Evolutionary conservation across 768 basidiomycete genomes (phyloP), one percentile per base, ranked within the genome.

Genomic region (Ramaria sp.): DNA sequence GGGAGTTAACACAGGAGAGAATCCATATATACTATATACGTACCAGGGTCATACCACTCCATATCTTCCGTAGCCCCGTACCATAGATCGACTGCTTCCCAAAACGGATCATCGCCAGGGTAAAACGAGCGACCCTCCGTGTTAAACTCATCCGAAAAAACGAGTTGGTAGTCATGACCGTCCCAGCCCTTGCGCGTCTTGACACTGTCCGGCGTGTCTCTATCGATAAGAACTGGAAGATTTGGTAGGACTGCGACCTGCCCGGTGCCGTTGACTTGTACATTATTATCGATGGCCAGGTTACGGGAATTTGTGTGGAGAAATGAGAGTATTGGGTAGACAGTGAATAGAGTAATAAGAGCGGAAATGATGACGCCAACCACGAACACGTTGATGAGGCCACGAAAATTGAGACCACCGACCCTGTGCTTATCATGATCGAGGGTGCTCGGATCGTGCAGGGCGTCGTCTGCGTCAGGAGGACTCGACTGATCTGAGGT

Each of bases 121-220:
- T 80, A 82, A 63, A 87, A 87, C 6, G 78, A 72, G 10, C 85
- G 70, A 0, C 86, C 88, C 2, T 85, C 84, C 22, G 63, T 65
- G 56, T 90, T 79, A 65, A 92, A 92, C 70, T 91, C 89, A 63
- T 92, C 88, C 1, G 80, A 83, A 66, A 88, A 92, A 16, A 88
- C 81, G 49, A 84, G 71, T 28, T 79, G 72, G 63, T 90, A 92
- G 0, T 73, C 62, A 37, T 79, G 51, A 3, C 85, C 83, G 65
- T 93, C 88, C 59, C 76, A 87, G 1, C 89, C 89, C 2, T 72
- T 83, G 20, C 85, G 73, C 0, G 78, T 72, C 57, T 71, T 73
- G 2, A 79, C 87, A 1, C 55, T 50, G 0, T 67, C 57, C 0
- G 90, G 90, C 1, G 91, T 95, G 15, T 78, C 78, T 2, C 63